Conservation (phyloP, 2,329 filamentous ascomycete genomes). For the Pyricularia sp. region DNA sequence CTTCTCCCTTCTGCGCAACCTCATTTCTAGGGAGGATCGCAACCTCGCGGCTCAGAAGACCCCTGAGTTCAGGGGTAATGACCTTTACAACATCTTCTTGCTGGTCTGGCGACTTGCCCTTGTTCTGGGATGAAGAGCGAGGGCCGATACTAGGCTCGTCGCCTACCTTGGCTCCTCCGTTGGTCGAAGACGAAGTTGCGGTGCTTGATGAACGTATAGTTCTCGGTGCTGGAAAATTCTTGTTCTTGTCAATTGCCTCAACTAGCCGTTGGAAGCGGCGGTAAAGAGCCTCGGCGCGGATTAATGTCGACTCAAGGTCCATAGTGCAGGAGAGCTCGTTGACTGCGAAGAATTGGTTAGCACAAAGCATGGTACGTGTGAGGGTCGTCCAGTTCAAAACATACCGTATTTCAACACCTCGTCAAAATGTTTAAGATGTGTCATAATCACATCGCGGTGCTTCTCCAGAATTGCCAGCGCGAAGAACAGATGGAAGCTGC, state of each 20-base stretch:
- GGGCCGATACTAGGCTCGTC: slow-evolving; percentile 7
- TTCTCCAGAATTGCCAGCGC: slow-evolving; percentile 92
- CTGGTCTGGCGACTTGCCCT: slow-evolving; percentile 9
- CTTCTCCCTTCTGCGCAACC: slow-evolving; percentile 4
- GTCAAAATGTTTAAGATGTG: slow-evolving; percentile 87
- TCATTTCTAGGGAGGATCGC: slow-evolving; percentile 17
- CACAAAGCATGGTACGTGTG: neutral
- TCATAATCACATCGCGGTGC: slow-evolving; percentile 93
- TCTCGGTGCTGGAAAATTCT: slow-evolving; percentile 63
- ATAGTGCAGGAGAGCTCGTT: slow-evolving; percentile 94
- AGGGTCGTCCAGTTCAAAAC: slow-evolving; percentile 19
- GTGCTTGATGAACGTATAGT: slow-evolving; percentile 9
- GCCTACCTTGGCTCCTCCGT: neutral
- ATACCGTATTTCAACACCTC: slow-evolving; percentile 93
- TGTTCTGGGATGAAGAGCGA: slow-evolving; percentile 5
- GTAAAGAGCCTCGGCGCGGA: slow-evolving; percentile 84
- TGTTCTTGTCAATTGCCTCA: slow-evolving; percentile 85
- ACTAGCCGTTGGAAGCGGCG: slow-evolving; percentile 79
- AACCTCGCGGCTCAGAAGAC: slow-evolving; percentile 39
- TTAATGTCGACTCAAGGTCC: slow-evolving; percentile 76
- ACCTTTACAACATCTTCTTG: slow-evolving; percentile 24
- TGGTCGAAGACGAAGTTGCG: slow-evolving; percentile 1
- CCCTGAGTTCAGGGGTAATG: slow-evolving; percentile 48
- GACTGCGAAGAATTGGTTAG: slow-evolving; percentile 40
- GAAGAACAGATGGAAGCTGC: slow-evolving; percentile 90